Evolutionary conservation across 495 filamentous ascomycete genomes (phyloP).

Genomic region (Neurospora intermedia): DNA sequence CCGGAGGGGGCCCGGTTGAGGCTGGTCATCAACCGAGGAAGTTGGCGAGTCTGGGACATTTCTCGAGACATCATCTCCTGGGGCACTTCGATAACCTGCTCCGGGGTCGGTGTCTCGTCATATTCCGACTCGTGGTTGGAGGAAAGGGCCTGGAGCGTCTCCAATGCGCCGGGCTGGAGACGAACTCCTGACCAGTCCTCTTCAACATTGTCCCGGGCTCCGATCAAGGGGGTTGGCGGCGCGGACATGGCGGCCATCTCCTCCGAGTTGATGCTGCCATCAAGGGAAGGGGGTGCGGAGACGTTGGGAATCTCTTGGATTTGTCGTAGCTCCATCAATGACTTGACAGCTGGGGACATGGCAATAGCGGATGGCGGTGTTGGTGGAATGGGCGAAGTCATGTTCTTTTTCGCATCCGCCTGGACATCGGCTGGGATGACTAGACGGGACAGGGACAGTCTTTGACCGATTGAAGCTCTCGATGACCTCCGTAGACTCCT

Average conservation of each 20-base stretch:
- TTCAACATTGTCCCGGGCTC: slow-evolving; percentile 40
- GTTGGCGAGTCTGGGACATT: slow-evolving; percentile 19
- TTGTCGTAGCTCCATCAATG: slow-evolving; percentile 47
- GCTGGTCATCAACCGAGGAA: slow-evolving; percentile 28
- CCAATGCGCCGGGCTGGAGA: slow-evolving; percentile 66
- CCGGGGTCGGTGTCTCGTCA: slow-evolving; percentile 29
- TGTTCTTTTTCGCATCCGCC: slow-evolving; percentile 35
- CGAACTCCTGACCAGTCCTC: slow-evolving; percentile 53
- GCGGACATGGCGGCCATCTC: slow-evolving; percentile 69
- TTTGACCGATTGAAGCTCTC: slow-evolving; percentile 12
- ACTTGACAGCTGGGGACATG: slow-evolving; percentile 63
- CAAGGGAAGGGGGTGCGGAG: slow-evolving; percentile 77
- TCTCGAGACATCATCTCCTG: slow-evolving; percentile 32
- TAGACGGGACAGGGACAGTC: background rate
- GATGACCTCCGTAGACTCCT: slow-evolving; percentile 9
- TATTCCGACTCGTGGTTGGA: slow-evolving; percentile 38
- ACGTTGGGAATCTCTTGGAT: slow-evolving; percentile 50
- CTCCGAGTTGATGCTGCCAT: slow-evolving; percentile 79
- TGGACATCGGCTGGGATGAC: slow-evolving; percentile 8
- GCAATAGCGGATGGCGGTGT: slow-evolving; percentile 67
- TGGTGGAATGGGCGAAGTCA: slow-evolving; percentile 66
- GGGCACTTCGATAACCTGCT: slow-evolving; percentile 41
- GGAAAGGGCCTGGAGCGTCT: slow-evolving; percentile 65
- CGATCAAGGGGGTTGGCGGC: slow-evolving; percentile 67
- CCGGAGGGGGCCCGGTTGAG: slow-evolving; percentile 20